Evolutionary conservation across 306 rosid genomes (phyloP), one percentile per base, ranked within the genome.

Genomic region (Gynostemma pentaphyllum): DNA sequence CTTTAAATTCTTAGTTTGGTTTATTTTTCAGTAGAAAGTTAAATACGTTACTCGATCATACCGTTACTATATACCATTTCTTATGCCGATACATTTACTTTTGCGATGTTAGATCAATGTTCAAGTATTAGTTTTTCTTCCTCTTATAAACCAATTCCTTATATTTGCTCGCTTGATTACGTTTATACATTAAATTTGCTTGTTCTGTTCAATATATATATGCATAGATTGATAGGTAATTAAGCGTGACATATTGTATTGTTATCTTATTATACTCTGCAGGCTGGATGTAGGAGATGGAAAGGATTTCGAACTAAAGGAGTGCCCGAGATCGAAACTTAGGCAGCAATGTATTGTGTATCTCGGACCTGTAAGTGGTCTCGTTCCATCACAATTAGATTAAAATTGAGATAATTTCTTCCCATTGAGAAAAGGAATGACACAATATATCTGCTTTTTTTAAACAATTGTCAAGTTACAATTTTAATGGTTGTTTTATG

Each of bases 231-330:
- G 57, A 28, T 30, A 15, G 62, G 22, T 54, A 29, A 54, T 54
- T 1, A 54, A 54, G 27, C 27, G 30, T 13, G 41, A 9, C 0
- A 54, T 28, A 9, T 55, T 56, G 1, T n/a, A n/a, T n/a, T n/a
- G n/a, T n/a, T n/a, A n/a, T n/a, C n/a, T 3, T 32, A 18, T 36
- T 36, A 10, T 10, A 11, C 46, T 57, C 1, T 73, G 42, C 71
- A 90, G 97, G 97, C 79, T 90, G 86, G 94, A 90, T 77, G 41
- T 81, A 50, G 97, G 97, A 69, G 86, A 76, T 9, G 97, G 97
- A 8, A 87, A 78, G 69, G 85, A 82, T 59, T 28, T 85, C 62
- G 95, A 87, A 46, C 88, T 90, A 53, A 68, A 78, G 3, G 45
- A 57, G 0, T 90, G 95, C 64, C 49, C 83, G 9, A 74, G 90